These are phyloP conservation scores for Vaccinium macrocarpon DNA, from an alignment of 148 eudicot species.

Conservation along the genomic window DNA sequence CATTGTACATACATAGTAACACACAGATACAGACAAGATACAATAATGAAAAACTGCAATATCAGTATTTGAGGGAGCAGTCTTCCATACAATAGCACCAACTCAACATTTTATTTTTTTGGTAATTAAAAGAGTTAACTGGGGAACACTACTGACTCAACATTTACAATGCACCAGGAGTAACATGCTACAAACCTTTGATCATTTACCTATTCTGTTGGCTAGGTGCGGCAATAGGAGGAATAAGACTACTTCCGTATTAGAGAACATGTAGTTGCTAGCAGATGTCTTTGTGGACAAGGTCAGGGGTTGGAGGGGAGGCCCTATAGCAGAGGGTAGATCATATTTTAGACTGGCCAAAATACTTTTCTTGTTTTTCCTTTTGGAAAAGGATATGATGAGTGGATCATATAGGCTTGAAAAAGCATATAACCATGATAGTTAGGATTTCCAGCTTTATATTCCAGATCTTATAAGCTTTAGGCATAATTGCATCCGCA, in stretches of 20 bases:
- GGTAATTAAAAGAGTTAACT: too few species aligned
- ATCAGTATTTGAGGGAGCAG: neutral
- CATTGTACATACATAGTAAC: neutral
- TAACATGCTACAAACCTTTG: neutral
- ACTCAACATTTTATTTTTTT: neutral
- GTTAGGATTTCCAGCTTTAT: neutral
- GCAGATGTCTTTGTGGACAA: neutral
- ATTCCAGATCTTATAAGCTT: neutral
- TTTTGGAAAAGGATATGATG: neutral
- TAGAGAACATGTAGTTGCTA: neutral
- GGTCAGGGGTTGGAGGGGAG: neutral
- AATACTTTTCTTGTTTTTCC: neutral
- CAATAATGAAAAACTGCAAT: neutral
- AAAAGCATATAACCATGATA: neutral
- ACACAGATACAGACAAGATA: neutral
- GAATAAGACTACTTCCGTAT: neutral
- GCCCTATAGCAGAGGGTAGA: neutral
- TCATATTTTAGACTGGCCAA: neutral
- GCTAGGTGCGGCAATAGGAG: neutral
- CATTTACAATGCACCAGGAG: neutral
- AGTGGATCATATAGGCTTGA: neutral
- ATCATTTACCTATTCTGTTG: neutral
- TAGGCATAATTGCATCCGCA: neutral
- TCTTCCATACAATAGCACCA: constrained; percentile 10
- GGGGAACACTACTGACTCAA: neutral